Percentiles rank a stretch among this genome's conserved stretches.
phyloP scores from a whole-genome alignment of 192 early-diverging fungal species.

The Polychytrium aggregatum region DNA sequence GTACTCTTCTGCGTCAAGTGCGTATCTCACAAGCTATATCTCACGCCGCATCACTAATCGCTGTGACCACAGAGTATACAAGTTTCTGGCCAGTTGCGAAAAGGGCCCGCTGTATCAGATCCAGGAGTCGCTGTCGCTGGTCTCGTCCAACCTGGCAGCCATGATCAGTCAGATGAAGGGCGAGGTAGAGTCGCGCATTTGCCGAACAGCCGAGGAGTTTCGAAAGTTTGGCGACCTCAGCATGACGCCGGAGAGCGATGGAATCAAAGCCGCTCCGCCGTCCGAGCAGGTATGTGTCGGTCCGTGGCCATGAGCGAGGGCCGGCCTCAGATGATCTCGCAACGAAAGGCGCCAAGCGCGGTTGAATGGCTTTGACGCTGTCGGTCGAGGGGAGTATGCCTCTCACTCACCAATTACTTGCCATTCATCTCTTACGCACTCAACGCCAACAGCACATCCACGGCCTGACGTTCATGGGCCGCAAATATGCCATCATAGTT shows the following conservation, averaged over 20 bases:
- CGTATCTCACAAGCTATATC: neutral
- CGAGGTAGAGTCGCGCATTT: slow-evolving; percentile 7
- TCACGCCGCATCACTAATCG: neutral
- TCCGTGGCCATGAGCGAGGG: too few relatives aligned
- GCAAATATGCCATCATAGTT: slow-evolving; percentile 6
- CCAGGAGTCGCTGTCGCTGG: slow-evolving; percentile 4
- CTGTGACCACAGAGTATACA: slow-evolving; percentile 5
- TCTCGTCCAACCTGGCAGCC: slow-evolving; percentile 6
- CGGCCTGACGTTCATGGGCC: slow-evolving; percentile 4
- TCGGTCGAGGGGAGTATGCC: neutral
- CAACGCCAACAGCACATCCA: slow-evolving; percentile 11
- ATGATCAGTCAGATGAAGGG: slow-evolving; percentile 11
- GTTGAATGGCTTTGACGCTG: neutral
- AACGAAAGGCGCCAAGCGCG: too few relatives aligned
- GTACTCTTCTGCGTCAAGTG: neutral
- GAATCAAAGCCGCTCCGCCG: slow-evolving; percentile 13
- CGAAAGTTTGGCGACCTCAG: slow-evolving; percentile 14
- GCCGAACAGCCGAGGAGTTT: slow-evolving; percentile 10
- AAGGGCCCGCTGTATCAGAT: slow-evolving; percentile 12
- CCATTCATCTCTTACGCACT: too few relatives aligned
- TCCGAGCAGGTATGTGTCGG: slow-evolving; percentile 10
- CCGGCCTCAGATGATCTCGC: too few relatives aligned
- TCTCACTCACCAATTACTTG: neutral
- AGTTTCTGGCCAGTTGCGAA: slow-evolving; percentile 10
- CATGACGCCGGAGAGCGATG: slow-evolving; percentile 15